These are phyloP conservation scores for Pouteria glomerata DNA, from an alignment of 148 eudicot genomes.

Conservation along the genomic window DNA sequence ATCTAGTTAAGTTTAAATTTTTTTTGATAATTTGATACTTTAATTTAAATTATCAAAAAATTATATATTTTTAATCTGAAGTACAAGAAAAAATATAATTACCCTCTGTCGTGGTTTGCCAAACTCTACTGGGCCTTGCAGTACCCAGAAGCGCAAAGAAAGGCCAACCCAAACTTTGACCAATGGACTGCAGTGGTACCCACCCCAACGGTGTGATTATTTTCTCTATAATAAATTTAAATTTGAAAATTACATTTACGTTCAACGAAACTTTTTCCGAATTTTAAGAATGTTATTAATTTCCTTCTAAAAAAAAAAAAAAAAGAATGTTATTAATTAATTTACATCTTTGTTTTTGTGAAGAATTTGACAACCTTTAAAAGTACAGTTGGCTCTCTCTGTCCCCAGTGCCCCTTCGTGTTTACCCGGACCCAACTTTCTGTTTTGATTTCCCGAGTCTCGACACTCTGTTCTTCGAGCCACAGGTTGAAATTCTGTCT, in stretches of 20 bases:
- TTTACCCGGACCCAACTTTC: background rate
- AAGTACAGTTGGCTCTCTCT: background rate
- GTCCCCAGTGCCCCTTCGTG: background rate
- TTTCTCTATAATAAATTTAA: background rate
- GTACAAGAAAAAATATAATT: too few relatives aligned
- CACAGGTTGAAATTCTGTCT: background rate
- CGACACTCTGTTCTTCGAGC: background rate
- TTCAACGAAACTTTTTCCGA: background rate
- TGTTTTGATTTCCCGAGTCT: background rate
- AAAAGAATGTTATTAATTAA: too few relatives aligned
- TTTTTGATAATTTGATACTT: too few relatives aligned
- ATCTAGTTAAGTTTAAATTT: too few relatives aligned
- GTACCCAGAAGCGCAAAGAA: background rate
- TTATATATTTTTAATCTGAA: too few relatives aligned
- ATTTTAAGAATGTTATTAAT: background rate
- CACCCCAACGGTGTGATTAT: constrained; percentile 6
- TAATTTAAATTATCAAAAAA: too few relatives aligned
- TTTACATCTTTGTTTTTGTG: background rate
- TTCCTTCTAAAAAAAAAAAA: too few relatives aligned
- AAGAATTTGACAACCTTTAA: background rate
- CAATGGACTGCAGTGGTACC: too few relatives aligned
- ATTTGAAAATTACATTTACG: background rate
- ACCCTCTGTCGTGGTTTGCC: background rate
- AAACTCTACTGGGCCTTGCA: background rate
- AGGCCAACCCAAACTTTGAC: background rate